Base-by-base conservation (phyloP, 108 stramenopile species). In the Cyclotella baltica region DNA sequence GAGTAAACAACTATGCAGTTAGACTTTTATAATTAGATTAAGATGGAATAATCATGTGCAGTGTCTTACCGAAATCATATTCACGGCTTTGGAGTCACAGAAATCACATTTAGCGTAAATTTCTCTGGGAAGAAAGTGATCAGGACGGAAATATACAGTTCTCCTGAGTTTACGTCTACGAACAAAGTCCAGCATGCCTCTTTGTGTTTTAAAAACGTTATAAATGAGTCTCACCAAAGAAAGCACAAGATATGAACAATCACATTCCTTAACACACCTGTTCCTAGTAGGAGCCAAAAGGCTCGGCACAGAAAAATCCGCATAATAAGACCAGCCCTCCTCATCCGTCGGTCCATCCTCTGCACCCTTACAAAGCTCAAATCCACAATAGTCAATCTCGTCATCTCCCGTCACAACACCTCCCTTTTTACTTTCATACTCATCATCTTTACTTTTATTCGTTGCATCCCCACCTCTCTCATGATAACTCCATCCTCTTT, bases 51-150 rank as follows among this genome's bases (percentile, higher is more conserved):
- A n/a, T n/a, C n/a, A n/a, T n/a, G n/a, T n/a, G n/a, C n/a, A 55
- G 28, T n/a, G 5, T 55, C 62, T 16, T 64, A 64, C 64, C 29
- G 87, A 83, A 11, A 90, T 72, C 28, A 50, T 59, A 19, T 77
- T 55, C 13, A 78, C 75, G 16, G 81, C 80, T n/a, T 65, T 73
- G 3, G 89, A 90, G 85, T 90, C 89, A 27, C 87, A 88, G 62
- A 85, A 81, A 68, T 86, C 73, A 51, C 89, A 90, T 72, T 87
- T 72, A 30, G 72, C 56, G 52, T 70, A 78, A 3, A 83, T 50
- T 22, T 83, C 81, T 11, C 25, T 31, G 15, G 65, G 50, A 33
- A 88, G 62, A 48, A 88, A 88, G 58, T 90, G 87, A 35, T 83
- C 83, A 0, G 89, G 85, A 61, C 84, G 73, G 38, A 90, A 90